These are phyloP conservation scores for Homolaphlyctis polyrhiza DNA, from an alignment of 371 early-diverging fungal genomes.

Conservation along the genomic window DNA sequence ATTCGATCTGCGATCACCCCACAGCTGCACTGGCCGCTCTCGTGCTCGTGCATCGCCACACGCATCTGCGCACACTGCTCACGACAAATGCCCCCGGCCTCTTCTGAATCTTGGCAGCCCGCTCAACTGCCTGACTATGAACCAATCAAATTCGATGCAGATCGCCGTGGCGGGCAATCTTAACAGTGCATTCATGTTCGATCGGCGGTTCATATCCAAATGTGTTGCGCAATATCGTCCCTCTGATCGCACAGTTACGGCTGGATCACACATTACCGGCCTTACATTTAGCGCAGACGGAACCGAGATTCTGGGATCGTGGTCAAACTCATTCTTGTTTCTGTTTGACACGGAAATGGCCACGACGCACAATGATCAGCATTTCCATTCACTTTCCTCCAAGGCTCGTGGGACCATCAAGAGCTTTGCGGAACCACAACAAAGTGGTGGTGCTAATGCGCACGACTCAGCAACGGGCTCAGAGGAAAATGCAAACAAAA, in stretches of 20 bases:
- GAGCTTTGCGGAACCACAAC: too few relatives aligned
- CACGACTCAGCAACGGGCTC: too few relatives aligned
- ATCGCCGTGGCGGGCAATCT: slow-evolving; percentile 59
- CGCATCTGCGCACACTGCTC: too few relatives aligned
- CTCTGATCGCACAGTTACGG: too few relatives aligned
- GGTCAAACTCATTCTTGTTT: neutral
- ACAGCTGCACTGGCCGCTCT: slow-evolving; percentile 15
- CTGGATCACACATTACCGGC: too few relatives aligned
- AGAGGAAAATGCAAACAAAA: too few relatives aligned
- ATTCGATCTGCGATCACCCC: slow-evolving; percentile 58
- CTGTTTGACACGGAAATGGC: neutral
- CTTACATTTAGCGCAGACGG: neutral
- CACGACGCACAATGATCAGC: too few relatives aligned
- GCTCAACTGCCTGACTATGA: slow-evolving; percentile 51
- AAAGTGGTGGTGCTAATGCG: too few relatives aligned
- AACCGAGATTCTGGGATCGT: neutral
- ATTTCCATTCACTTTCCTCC: too few relatives aligned
- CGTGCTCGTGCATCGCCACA: slow-evolving; percentile 46
- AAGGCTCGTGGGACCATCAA: too few relatives aligned
- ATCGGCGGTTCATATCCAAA: slow-evolving; percentile 47
- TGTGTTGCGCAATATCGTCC: slow-evolving; percentile 16
- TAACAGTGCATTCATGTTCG: slow-evolving; percentile 56
- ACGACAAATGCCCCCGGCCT: too few relatives aligned
- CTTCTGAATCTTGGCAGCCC: slow-evolving; percentile 44
- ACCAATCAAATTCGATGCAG: slow-evolving; percentile 46